Conservation (phyloP, 2,329 filamentous ascomycete genomes). For the Ophiosphaerella narmari region DNA sequence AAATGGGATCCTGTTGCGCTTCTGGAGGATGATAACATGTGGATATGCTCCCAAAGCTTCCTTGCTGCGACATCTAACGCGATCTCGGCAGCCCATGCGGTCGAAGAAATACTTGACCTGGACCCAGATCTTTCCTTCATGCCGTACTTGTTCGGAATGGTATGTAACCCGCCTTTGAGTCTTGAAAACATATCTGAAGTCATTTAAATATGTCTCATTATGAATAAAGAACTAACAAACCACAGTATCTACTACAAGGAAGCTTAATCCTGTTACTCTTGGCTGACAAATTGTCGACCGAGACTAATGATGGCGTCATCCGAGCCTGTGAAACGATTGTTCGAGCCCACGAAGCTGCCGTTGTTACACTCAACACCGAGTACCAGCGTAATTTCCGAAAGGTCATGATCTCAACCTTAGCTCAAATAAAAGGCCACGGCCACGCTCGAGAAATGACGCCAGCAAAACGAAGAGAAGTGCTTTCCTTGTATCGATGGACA, state of each 20-base stretch:
- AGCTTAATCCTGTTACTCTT: slow-evolving; percentile 86
- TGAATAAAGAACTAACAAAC: slow-evolving; percentile 6
- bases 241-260: slow-evolving; percentile 77
- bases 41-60: slow-evolving; percentile 89
- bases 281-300: slow-evolving; percentile 83
- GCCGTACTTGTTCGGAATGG: slow-evolving; percentile 93
- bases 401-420: slow-evolving; percentile 52
- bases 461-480: slow-evolving; percentile 51
- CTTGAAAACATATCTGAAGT: not conserved
- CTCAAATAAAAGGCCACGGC: slow-evolving; percentile 44
- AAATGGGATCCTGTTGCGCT: slow-evolving; percentile 95
- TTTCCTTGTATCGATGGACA: slow-evolving; percentile 61
- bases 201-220: not conserved
- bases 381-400: slow-evolving; percentile 70
- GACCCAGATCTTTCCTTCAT: slow-evolving; percentile 93
- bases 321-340: slow-evolving; percentile 92
- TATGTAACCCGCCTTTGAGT: slow-evolving; percentile 37
- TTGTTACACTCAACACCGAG: slow-evolving; percentile 91
- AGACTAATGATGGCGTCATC: slow-evolving; percentile 82
- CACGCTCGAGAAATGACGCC: slow-evolving; percentile 44
- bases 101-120: slow-evolving; percentile 82
- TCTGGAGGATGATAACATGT: slow-evolving; percentile 87
- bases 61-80: slow-evolving; percentile 86
- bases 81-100: slow-evolving; percentile 85
- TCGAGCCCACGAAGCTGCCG: slow-evolving; percentile 89